phyloP scores from a whole-genome alignment of 2,329 filamentous ascomycete genomes.

The Calonectria pseudoreteaudii region DNA sequence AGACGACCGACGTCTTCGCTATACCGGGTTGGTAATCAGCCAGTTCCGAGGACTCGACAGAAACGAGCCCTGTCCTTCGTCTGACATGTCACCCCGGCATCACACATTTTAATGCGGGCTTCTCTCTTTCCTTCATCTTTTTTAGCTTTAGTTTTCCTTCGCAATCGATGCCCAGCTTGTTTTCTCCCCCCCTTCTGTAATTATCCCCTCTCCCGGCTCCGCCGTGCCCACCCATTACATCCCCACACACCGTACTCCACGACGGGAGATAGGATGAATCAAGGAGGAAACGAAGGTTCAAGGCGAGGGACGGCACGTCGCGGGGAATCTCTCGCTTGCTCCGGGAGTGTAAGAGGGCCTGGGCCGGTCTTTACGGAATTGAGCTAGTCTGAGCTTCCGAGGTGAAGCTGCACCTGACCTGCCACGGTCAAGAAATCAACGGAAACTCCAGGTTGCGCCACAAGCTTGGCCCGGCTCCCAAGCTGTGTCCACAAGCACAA shows the following conservation, averaged over 20 bases:
- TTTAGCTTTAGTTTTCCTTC: conserved; percentile 12
- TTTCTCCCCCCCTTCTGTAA: conserved; percentile 12
- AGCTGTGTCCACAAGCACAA: background rate
- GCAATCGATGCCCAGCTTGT: conserved; percentile 22
- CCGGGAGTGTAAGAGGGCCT: background rate
- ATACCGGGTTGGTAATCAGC: conserved; percentile 27
- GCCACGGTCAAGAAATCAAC: background rate
- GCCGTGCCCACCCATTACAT: conserved; percentile 17
- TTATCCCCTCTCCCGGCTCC: conserved; percentile 19
- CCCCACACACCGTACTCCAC: conserved; percentile 16
- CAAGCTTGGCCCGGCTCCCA: conserved; percentile 8
- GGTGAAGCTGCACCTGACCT: background rate
- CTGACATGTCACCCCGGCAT: conserved; percentile 24
- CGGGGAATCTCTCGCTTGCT: conserved; percentile 14
- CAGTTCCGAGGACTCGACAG: conserved; percentile 19
- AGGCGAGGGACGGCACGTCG: conserved; percentile 19
- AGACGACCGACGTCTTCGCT: conserved; percentile 26
- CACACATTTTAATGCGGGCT: conserved; percentile 23
- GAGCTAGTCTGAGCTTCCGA: background rate
- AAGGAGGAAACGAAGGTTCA: conserved; percentile 6
- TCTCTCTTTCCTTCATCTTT: conserved; percentile 4
- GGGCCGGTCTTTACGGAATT: background rate
- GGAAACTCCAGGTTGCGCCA: conserved; percentile 2
- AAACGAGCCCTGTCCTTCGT: conserved; percentile 19
- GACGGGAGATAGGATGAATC: conserved; percentile 4